phyloP scores from a whole-genome alignment of 1,284 basidiomycete species.

The Irpex rosettiformis region DNA sequence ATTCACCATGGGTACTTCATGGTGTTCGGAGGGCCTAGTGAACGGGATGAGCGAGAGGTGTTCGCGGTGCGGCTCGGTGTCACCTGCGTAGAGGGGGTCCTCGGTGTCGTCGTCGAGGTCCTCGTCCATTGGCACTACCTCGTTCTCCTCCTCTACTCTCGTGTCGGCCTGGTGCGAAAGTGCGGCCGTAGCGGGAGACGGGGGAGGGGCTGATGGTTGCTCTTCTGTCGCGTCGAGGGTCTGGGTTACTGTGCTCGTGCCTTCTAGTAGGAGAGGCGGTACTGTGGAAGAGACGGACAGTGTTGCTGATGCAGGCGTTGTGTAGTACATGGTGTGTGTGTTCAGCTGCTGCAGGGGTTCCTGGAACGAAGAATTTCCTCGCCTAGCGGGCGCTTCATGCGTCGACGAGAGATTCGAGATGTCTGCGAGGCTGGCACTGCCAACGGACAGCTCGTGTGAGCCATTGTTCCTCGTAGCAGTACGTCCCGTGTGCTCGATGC shows the following conservation, averaged over 20 bases:
- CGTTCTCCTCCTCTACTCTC: not conserved
- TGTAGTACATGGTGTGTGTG: too few relatives aligned
- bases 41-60: not conserved
- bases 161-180: not conserved
- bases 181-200: not conserved
- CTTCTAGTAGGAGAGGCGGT: too few relatives aligned
- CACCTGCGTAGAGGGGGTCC: not conserved
- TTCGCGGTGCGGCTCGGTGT: not conserved
- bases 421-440: not conserved
- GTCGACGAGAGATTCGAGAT: not conserved
- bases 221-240: too few relatives aligned
- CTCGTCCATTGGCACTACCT: not conserved
- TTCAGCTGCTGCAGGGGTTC: too few relatives aligned
- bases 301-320: too few relatives aligned
- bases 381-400: not conserved
- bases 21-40: not conserved
- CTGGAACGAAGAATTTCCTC: not conserved
- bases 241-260: too few relatives aligned
- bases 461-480: not conserved
- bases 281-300: too few relatives aligned
- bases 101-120: not conserved
- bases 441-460: not conserved
- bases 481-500: not conserved
- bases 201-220: too few relatives aligned
- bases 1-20: not conserved